Conservation (phyloP, 208 protist species). For the Tetramitus jugosus region DNA sequence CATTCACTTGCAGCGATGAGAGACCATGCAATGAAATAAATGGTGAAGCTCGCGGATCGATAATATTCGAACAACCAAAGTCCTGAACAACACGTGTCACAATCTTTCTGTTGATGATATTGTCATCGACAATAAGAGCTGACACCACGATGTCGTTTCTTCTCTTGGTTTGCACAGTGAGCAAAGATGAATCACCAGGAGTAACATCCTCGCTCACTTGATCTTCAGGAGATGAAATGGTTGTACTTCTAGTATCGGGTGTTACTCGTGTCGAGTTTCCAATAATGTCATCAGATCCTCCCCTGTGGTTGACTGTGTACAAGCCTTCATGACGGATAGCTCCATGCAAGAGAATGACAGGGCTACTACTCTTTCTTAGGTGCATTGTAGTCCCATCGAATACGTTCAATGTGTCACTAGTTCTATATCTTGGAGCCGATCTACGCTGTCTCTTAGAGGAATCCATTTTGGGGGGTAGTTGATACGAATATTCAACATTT, state of each 20-base stretch:
- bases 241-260: neutral
- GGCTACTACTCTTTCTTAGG: too few relatives aligned
- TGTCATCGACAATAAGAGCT: neutral
- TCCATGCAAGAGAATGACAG: too few relatives aligned
- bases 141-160: neutral
- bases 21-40: neutral
- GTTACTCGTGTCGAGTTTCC: neutral
- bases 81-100: neutral
- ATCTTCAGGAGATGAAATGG: neutral
- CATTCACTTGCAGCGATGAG: neutral
- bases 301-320: neutral
- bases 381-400: too few relatives aligned
- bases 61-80: neutral
- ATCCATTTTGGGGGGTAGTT: too few relatives aligned
- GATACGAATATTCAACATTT: too few relatives aligned
- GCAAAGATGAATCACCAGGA: neutral
- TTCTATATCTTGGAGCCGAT: too few relatives aligned
- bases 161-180: neutral
- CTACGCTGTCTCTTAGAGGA: too few relatives aligned
- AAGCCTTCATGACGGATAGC: too few relatives aligned
- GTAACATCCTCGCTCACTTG: neutral
- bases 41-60: neutral
- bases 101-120: neutral
- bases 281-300: neutral
- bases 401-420: too few relatives aligned